Base-by-base conservation (phyloP, 2,329 filamentous ascomycete species). In the Cercospora sp. region DNA sequence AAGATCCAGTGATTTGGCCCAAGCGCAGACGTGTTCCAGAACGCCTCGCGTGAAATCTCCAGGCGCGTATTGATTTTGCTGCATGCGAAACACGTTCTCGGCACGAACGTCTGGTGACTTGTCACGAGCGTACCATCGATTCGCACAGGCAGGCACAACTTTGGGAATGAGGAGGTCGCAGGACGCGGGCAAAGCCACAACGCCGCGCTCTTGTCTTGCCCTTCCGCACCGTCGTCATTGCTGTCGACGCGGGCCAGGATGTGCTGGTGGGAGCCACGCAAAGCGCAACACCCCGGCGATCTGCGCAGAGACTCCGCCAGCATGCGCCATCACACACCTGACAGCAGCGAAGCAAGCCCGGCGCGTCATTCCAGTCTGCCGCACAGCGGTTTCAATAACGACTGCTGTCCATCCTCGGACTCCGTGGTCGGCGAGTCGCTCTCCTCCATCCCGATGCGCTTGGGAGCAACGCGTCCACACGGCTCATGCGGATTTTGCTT, bases 301-400 rank as follows among this genome's bases (percentile, higher is more conserved):
- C 66, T 61, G 55, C 66, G 55, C 51, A 34, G 43, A 43, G 40
- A 53, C 66, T 37, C 55, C 61, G 66, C 49, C 57, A 57, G 60
- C 43, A 55, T 59, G 59, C 60, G 64, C 64, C 64, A 28, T 51
- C 28, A 30, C 24, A n/a, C 13, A 58, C 26, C 55, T 32, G 16
- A 58, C 26, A 32, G 55, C 55, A 18, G 55, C 24, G 24, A 40
- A 16, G 37, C 3, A 5, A 16, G 37, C 37, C 37, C 37, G 28
- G n/a, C 7, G 55, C 55, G 55, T 58, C 55, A 58, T 58, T 34
- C 8, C 49, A 12, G 16, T 34, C 18, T 18, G 28, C 55, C 28
- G n/a, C 55, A 37, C 28, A 13, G 28, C 30, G 21, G 55, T 58
- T 21, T 34, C 28, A 32, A 34, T 24, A 49, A 24, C 24, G 49